phyloP scores from a whole-genome alignment of 768 basidiomycete species.

The Ramaria sp. region DNA sequence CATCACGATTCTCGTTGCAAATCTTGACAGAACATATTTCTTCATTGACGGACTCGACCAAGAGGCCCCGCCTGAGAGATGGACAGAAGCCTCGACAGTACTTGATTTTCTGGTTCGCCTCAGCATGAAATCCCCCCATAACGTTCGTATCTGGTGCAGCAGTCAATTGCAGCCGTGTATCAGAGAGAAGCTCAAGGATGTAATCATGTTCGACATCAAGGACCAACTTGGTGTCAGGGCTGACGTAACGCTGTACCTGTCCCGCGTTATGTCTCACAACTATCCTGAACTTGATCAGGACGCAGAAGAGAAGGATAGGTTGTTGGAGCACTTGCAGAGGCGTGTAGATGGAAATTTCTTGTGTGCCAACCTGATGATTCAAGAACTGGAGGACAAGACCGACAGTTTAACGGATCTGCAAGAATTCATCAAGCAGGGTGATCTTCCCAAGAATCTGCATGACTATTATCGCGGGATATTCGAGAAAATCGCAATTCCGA shows the following conservation, averaged over 20 bases:
- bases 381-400: conserved; percentile 12
- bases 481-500: background rate
- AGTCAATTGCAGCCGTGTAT: conserved; percentile 14
- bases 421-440: conserved; percentile 9
- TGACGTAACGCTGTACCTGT: conserved; percentile 12
- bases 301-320: background rate
- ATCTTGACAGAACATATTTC: conserved; percentile 13
- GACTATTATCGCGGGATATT: background rate
- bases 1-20: conserved; percentile 11
- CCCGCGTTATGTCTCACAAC: background rate
- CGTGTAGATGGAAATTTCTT: conserved; percentile 21
- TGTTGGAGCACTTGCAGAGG: conserved; percentile 7
- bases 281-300: conserved; percentile 1
- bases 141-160: conserved; percentile 19
- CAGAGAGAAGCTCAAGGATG: conserved; percentile 9
- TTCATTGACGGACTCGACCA: conserved; percentile 22
- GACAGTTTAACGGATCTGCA: conserved; percentile 14
- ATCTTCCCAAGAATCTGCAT: background rate
- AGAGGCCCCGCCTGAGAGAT: conserved; percentile 11
- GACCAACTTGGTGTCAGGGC: conserved; percentile 6
- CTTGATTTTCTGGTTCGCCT: conserved; percentile 14
- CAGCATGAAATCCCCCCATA: conserved; percentile 7
- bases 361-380: conserved; percentile 20
- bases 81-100: conserved; percentile 11
- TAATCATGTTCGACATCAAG: conserved; percentile 10